Evolutionary conservation across 345 rosid species (phyloP).

Genomic region (Dipteronia sinensis): DNA sequence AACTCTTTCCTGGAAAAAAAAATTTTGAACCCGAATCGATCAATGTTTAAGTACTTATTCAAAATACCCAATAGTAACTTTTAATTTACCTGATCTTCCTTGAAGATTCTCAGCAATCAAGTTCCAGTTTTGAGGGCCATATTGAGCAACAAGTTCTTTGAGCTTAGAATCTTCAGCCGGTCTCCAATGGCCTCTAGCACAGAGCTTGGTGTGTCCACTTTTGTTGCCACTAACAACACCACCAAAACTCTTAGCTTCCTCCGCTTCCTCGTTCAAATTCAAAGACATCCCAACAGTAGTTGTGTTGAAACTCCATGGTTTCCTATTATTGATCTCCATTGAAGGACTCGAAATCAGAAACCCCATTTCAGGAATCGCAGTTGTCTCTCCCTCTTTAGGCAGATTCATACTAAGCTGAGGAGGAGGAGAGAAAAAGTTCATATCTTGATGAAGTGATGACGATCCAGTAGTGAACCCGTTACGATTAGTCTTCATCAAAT

Average conservation of each 20-base stretch:
- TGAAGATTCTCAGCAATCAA: constrained; percentile 77
- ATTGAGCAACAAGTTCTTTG: constrained; percentile 69
- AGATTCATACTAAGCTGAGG: constrained; percentile 26
- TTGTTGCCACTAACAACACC: constrained; percentile 20
- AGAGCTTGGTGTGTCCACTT: constrained; percentile 48
- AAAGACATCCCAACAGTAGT: constrained; percentile 25
- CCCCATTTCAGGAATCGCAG: constrained; percentile 33
- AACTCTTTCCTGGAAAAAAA: constrained; percentile 75
- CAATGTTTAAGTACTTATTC: neutral
- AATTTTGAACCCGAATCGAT: too few species aligned
- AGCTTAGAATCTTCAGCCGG: constrained; percentile 88
- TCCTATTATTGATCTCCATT: constrained; percentile 17
- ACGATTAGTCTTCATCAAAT: constrained; percentile 20
- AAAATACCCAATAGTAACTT: neutral
- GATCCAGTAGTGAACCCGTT: constrained; percentile 18
- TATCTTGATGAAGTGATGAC: constrained; percentile 20
- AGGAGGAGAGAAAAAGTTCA: constrained; percentile 28
- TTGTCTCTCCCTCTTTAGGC: constrained; percentile 1
- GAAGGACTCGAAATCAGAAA: constrained; percentile 34
- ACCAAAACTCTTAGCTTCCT: constrained; percentile 27
- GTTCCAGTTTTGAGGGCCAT: constrained; percentile 98
- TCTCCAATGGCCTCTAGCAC: constrained; percentile 92
- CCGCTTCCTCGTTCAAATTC: constrained; percentile 23
- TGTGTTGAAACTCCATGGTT: constrained; percentile 13
- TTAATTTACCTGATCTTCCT: constrained; percentile 80